Evolutionary conservation across 495 filamentous ascomycete genomes (phyloP).

Genomic region (Lepidopterella palustris): DNA sequence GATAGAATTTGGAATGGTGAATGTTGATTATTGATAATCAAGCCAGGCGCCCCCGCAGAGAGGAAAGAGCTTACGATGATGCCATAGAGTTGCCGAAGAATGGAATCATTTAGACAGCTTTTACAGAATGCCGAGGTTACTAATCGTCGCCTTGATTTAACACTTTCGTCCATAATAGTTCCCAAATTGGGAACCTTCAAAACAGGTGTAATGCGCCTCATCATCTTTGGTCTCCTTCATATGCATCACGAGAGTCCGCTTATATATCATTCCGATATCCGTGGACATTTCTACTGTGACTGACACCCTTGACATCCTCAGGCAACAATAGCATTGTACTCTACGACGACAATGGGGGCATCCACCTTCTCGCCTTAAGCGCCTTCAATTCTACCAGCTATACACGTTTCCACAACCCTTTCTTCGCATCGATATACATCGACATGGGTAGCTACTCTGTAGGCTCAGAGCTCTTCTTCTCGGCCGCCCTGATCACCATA

Average conservation of each 20-base stretch:
- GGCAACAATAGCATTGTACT: too few species aligned
- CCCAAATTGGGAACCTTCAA: neutral
- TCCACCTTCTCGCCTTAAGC: neutral
- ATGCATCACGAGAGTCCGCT: neutral
- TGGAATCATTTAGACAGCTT: too few species aligned
- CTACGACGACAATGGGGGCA: neutral
- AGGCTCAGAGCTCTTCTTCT: conserved; percentile 68
- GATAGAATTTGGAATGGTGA: conserved; percentile 6
- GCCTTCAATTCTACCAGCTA: neutral
- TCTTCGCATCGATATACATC: neutral
- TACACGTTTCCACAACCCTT: neutral
- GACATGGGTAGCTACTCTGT: conserved; percentile 40
- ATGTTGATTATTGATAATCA: conserved; percentile 1
- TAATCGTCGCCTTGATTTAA: too few species aligned
- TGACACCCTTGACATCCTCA: neutral
- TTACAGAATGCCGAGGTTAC: too few species aligned
- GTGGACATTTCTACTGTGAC: too few species aligned
- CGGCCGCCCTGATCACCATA: conserved; percentile 62
- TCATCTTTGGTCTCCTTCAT: neutral
- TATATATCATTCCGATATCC: neutral
- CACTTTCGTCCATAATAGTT: neutral
- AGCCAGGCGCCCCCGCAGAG: conserved; percentile 9
- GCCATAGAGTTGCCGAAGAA: too few species aligned
- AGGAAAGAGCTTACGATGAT: neutral
- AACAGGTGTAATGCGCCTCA: neutral